Percentiles rank a stretch among this genome's conserved stretches.
These are phyloP conservation scores for Klebsormidium nitens DNA, from an alignment of 139 green algal species.

Conservation along the genomic window DNA sequence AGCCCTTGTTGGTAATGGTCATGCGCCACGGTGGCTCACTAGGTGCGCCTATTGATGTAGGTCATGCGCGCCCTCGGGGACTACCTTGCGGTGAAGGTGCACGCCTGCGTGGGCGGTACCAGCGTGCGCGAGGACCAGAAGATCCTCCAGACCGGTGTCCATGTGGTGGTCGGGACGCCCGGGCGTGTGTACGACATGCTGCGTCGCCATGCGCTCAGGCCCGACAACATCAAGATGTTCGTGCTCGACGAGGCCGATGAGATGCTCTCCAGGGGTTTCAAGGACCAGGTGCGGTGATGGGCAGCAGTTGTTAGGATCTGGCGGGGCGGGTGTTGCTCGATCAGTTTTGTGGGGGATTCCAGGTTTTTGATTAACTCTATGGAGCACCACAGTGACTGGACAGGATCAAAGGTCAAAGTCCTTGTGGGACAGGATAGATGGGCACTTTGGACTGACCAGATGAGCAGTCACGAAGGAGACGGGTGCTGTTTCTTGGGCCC, in stretches of 20 bases:
- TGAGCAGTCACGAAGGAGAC: not conserved
- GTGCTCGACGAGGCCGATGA: conserved; percentile 97
- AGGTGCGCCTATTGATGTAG: no score
- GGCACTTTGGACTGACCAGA: not conserved
- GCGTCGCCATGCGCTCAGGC: conserved; percentile 77
- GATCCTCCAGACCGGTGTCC: conserved; percentile 80
- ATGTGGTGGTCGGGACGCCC: conserved; percentile 94
- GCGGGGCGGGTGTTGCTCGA: not conserved
- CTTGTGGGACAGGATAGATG: not conserved
- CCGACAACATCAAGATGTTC: conserved; percentile 91
- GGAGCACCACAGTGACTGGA: not conserved
- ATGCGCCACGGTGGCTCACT: no score
- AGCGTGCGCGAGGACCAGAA: conserved; percentile 92
- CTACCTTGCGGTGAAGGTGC: conserved; percentile 98
- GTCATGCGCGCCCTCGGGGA: conserved; percentile 96
- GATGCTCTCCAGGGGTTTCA: conserved; percentile 98
- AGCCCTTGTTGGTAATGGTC: no score
- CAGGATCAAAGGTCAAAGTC: not conserved
- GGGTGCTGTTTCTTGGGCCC: no score
- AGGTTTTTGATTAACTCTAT: conserved; percentile 1
- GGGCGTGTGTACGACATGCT: conserved; percentile 99
- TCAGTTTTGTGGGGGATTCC: no score
- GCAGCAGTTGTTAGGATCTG: not conserved
- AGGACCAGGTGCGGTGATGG: conserved; percentile 62
- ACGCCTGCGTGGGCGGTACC: conserved; percentile 97